Evolutionary conservation across 805 yeast species (phyloP).

Genomic region (Wickerhamomyces chambardii): DNA sequence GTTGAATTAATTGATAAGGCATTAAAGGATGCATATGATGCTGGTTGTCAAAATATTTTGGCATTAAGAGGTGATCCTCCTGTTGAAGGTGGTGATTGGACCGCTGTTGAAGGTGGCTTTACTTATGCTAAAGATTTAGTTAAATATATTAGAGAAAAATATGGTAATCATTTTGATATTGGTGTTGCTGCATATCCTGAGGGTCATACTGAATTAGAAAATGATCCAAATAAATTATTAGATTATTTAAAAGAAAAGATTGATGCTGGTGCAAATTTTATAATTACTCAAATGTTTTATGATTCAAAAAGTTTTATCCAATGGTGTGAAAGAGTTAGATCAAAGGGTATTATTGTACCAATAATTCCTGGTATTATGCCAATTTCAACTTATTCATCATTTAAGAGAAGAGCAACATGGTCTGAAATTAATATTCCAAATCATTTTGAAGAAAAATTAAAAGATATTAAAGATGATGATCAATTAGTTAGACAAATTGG

Average conservation of each 20-base stretch:
- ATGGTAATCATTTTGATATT: conserved; percentile 85
- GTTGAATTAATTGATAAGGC: conserved; percentile 76
- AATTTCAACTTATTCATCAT: conserved; percentile 88
- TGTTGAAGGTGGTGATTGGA: conserved; percentile 40
- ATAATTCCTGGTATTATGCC: conserved; percentile 99
- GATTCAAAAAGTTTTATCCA: conserved; percentile 77
- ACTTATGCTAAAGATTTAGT: conserved; percentile 84
- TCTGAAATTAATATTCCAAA: conserved; percentile 77
- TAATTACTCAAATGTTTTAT: conserved; percentile 95
- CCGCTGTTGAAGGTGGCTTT: conserved; percentile 65
- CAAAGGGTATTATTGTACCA: conserved; percentile 70
- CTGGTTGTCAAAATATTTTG: conserved; percentile 92
- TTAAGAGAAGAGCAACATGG: conserved; percentile 92
- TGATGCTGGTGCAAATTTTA: conserved; percentile 91
- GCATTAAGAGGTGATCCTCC: conserved; percentile 98
- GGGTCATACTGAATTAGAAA: conserved; percentile 83
- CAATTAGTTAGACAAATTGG: conserved; percentile 81
- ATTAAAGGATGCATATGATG: conserved; percentile 69
- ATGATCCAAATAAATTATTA: conserved; percentile 36
- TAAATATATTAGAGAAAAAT: conserved; percentile 58
- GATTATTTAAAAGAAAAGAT: conserved; percentile 74
- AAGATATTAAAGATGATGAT: conserved; percentile 86
- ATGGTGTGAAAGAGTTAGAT: conserved; percentile 73
- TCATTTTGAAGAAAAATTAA: conserved; percentile 58
- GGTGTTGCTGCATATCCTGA: conserved; percentile 98